Evolutionary conservation across 441 rosid species (phyloP).

Genomic region (Erysimum cheiri): DNA sequence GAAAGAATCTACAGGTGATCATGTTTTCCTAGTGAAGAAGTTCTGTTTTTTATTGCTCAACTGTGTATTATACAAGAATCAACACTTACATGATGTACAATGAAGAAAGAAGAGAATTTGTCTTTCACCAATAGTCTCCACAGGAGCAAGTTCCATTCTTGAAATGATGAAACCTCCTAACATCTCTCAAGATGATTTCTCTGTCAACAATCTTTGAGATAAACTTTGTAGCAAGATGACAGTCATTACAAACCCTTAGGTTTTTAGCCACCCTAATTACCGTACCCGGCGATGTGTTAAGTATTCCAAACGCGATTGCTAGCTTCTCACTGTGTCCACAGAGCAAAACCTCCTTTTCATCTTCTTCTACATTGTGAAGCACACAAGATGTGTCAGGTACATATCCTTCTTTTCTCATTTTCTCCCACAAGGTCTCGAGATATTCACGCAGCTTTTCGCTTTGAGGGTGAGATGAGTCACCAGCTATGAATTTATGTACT

Average conservation of each 20-base stretch:
- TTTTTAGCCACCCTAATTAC: slow-evolving; percentile 83
- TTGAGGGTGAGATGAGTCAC: slow-evolving; percentile 66
- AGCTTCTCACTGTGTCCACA: slow-evolving; percentile 94
- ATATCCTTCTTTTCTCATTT: slow-evolving; percentile 79
- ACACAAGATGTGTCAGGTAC: slow-evolving; percentile 88
- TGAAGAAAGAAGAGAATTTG: neutral
- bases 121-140: slow-evolving; percentile 75
- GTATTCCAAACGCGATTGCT: slow-evolving; percentile 85
- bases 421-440: slow-evolving; percentile 61
- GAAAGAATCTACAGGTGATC: too few relatives aligned
- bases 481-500: slow-evolving; percentile 69
- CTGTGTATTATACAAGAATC: slow-evolving; percentile 26
- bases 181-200: slow-evolving; percentile 83
- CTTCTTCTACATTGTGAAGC: slow-evolving; percentile 78
- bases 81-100: slow-evolving; percentile 27
- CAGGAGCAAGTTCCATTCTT: slow-evolving; percentile 81
- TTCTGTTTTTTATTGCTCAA: neutral
- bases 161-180: slow-evolving; percentile 87
- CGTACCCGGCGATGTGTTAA: slow-evolving; percentile 71
- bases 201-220: slow-evolving; percentile 72
- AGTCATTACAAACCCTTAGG: slow-evolving; percentile 89
- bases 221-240: slow-evolving; percentile 75
- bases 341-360: slow-evolving; percentile 75
- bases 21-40: neutral
- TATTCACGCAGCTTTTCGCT: slow-evolving; percentile 61